These are phyloP conservation scores for Fusarium transvaalense DNA, from an alignment of 2,329 filamentous ascomycete species.

Conservation along the genomic window DNA sequence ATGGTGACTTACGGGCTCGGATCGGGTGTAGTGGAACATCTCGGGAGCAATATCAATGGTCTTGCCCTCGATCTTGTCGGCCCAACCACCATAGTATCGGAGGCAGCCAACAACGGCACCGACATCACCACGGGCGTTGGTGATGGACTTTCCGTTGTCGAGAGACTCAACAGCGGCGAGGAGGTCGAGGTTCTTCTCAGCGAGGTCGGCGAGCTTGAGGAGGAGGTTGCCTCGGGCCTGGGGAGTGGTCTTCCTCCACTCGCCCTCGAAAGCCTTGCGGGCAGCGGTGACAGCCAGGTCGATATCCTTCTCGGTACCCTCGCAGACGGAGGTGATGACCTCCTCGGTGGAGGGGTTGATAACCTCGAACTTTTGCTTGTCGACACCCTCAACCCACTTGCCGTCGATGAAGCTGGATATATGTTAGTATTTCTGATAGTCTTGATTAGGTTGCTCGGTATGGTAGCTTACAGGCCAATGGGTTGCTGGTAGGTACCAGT, in stretches of 20 bases:
- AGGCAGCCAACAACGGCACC: conserved; percentile 75
- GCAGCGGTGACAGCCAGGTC: conserved; percentile 85
- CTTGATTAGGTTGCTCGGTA: not conserved
- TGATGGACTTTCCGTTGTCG: conserved; percentile 88
- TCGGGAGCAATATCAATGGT: conserved; percentile 82
- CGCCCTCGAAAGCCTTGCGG: conserved; percentile 84
- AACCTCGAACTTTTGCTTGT: conserved; percentile 92
- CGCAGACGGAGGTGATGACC: conserved; percentile 83
- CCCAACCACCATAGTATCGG: conserved; percentile 83
- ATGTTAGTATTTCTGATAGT: conserved; percentile 37
- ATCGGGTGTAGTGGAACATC: conserved; percentile 84
- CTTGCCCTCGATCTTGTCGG: conserved; percentile 92
- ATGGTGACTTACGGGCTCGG: conserved; percentile 72
- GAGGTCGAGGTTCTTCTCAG: conserved; percentile 81
- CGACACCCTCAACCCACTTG: conserved; percentile 82
- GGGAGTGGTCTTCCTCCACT: conserved; percentile 77
- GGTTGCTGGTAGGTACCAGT: conserved; percentile 71
- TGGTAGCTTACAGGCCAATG: conserved; percentile 68
- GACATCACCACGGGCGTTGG: conserved; percentile 81
- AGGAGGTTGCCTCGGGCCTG: conserved; percentile 77
- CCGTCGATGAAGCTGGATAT: conserved; percentile 85
- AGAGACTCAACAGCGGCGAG: conserved; percentile 87
- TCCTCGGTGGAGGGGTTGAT: conserved; percentile 90
- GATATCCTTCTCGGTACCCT: conserved; percentile 89
- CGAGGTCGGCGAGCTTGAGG: conserved; percentile 81